Conservation (phyloP, 495 filamentous ascomycete species). For the Penicillium alfredii region DNA sequence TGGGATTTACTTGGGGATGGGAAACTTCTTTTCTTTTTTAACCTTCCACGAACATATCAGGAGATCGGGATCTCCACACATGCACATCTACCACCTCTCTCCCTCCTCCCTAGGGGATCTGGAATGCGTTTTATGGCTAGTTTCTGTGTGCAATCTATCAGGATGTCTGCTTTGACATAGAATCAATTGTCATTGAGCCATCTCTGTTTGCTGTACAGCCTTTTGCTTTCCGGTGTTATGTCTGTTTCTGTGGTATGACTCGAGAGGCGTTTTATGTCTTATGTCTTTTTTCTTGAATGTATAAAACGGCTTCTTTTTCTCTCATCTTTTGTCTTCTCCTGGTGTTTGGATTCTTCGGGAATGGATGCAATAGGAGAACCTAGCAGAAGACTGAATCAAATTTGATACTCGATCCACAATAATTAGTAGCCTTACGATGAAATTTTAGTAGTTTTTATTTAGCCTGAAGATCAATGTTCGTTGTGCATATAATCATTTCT, state of each 20-base stretch:
- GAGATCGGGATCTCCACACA: slow-evolving; percentile 16
- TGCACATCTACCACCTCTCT: too few species aligned
- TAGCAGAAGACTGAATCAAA: too few species aligned
- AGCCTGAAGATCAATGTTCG: too few species aligned
- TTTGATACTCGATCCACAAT: too few species aligned
- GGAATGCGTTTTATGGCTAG: background rate
- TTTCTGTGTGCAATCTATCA: background rate
- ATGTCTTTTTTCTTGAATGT: background rate
- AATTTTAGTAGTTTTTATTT: too few species aligned
- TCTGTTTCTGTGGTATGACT: background rate
- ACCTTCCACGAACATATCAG: slow-evolving; percentile 19
- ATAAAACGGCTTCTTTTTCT: slow-evolving; percentile 2
- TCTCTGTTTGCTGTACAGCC: slow-evolving; percentile 5
- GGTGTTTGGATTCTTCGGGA: too few species aligned
- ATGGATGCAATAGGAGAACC: too few species aligned
- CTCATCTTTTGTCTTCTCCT: too few species aligned
- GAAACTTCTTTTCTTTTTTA: too few species aligned
- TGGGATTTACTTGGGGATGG: slow-evolving; percentile 14
- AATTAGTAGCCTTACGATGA: too few species aligned
- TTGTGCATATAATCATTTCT: too few species aligned
- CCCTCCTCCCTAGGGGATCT: background rate
- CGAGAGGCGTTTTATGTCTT: slow-evolving; percentile 2
- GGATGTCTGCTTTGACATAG: slow-evolving; percentile 1
- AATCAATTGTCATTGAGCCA: slow-evolving; percentile 1
- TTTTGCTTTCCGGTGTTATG: background rate